Evolutionary conservation across 2,329 filamentous ascomycete genomes (phyloP), one percentile per base, ranked within the genome.

Genomic region (Byssochlamys sp.): DNA sequence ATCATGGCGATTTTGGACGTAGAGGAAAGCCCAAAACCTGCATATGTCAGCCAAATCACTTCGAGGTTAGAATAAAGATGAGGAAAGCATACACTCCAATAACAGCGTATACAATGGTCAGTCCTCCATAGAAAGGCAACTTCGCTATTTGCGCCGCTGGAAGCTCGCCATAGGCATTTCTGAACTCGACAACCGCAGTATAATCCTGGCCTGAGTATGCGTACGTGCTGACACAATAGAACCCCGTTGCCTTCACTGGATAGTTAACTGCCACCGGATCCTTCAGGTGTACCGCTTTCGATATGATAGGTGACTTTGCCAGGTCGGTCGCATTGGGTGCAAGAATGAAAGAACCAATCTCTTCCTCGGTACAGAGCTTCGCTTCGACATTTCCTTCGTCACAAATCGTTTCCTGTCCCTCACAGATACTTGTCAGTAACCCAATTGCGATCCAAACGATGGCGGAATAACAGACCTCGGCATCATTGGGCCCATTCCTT

Each of bases 91-190:
- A 87, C 71, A 84, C 82, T 63, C 85, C 86, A 63, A 97, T 84
- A 24, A 97, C 82, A 54, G 91, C 91, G 74, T 99, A 99, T 31
- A 95, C 84, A 61, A 99, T 91, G 0, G 91, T 92, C 64, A 97
- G 85, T 58, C 88, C 92, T 52, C 92, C 94, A 69, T 99, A 99
- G 72, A 99, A 99, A 2, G 94, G 92, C 58, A 99, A 80, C 74
- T 99, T 99, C 24, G 95, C 88, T 63, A 99, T 96, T 73, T 99
- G 92, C 1, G 91, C 91, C 6, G 91, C 94, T 4, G 91, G 89
- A 57, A 99, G 85, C 78, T 99, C 92, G 70, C 94, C 94, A 70
- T 95, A 99, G 2, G 94, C 89, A 73, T 99, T 97, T 61, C 91
- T 86, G 73, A 97, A 99, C 67, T 94, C 91, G 50, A 94, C 87